Evolutionary conservation across 129 eudicot species (phyloP), one percentile per base, ranked within the genome.

Genomic region (Ambrosia trifida): DNA sequence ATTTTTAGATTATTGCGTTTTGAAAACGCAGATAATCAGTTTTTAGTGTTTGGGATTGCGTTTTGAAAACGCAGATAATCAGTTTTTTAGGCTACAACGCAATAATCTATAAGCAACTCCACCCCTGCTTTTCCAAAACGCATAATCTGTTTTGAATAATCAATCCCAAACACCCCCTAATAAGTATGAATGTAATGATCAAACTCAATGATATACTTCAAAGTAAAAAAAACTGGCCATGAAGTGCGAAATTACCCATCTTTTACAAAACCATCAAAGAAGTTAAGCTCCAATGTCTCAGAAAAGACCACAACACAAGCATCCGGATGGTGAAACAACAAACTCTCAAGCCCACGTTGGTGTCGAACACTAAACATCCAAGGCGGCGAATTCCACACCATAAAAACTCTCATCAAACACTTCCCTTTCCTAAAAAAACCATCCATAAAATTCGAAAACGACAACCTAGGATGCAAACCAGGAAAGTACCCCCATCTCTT

Each of bases 381-480:
- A 3, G 96, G 83, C 0, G 98, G 97, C 2, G 97, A 94, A 78
- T 94, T 94, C 98, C 98, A 94, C 16, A 89, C 96, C 98, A 94
- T 94, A 64, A 89, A 94, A 5, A 94, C 80, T 70, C 97, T 83
- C 90, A 85, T 78, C 10, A 61, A 78, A 65, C 98, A 94, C 80
- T 82, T 89, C 4, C 96, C 95, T 80, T 72, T 85, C 68, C 93
- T 85, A 65, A 89, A 89, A 68, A 91, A 89, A 7, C 83, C 72
- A 62, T 85, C 88, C 93, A 94, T 77, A 40, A 94, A 94, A 36
- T 94, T 82, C 4, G 85, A 85, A 71, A 89, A 94, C 0, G 96
- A 85, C 72, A 94, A 49, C 0, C 78, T 82, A 14, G 81, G 73
- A 80, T 80, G 73, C 80, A 94, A 53, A 31, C 96, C 95, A 30